phyloP scores from a whole-genome alignment of 148 eudicot species.

The Rhododendron kiyosumense region DNA sequence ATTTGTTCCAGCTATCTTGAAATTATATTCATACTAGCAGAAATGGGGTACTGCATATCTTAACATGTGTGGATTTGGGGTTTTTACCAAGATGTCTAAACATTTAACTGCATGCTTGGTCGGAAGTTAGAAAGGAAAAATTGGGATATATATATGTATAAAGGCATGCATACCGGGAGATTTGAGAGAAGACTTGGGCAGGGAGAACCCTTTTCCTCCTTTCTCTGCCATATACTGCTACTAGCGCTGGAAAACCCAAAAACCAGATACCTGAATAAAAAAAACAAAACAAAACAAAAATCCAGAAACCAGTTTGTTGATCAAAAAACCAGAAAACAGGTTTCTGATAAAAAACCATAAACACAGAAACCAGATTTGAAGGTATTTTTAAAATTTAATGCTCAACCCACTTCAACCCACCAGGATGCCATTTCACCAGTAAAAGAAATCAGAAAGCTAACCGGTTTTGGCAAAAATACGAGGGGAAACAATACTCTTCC shows the following conservation, averaged over 20 bases:
- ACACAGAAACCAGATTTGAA: neutral
- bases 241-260: neutral
- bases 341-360: neutral
- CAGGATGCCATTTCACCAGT: neutral
- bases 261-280: too few relatives aligned
- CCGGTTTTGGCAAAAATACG: neutral
- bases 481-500: neutral
- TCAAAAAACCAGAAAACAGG: neutral
- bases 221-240: conserved; percentile 21
- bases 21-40: neutral
- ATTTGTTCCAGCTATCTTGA: neutral
- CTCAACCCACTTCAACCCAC: neutral
- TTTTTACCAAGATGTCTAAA: neutral
- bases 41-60: neutral
- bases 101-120: neutral
- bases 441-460: neutral
- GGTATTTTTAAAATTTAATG: neutral
- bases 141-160: neutral
- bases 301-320: neutral
- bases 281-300: too few relatives aligned
- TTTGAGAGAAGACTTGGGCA: conserved; percentile 24
- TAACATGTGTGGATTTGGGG: neutral
- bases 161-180: conserved; percentile 16
- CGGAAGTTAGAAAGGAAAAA: neutral
- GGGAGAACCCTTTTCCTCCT: conserved; percentile 23